Evolutionary conservation across 1,139 yeast genomes (phyloP), one percentile per base, ranked within the genome.

Genomic region (Candida sojae): DNA sequence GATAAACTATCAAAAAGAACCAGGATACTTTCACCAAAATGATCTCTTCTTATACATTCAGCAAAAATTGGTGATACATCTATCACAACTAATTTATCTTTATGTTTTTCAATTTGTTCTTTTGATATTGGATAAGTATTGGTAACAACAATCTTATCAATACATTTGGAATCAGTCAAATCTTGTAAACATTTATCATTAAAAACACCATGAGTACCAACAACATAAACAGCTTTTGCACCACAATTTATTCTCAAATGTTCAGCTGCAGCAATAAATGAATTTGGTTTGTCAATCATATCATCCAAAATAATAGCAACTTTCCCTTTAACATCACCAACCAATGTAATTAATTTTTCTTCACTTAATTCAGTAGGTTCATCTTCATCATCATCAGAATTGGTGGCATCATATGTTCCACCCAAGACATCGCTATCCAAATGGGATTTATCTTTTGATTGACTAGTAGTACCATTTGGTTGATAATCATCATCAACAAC

Each of bases 21-120:
- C 33, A 96, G 88, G 54, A 92, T 92, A 54, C 96, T 86, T 72
- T 92, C 98, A 64, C 98, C 99, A 61, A 92, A 92, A 67, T 95
- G 99, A 66, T 93, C 97, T 73, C 99, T 87, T 74, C 99, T 84
- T 55, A 95, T 93, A 70, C 98, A 93, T 73, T 95, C 99, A 33
- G 99, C 98, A 64, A 95, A 88, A 48, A 93, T 92, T 26, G 96
- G 87, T 47, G 97, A 88, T 44, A 95, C 95, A 64, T 95, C 99
- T 61, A 95, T 93, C 44, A 90, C 88, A 10, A 84, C 84, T 60
- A 95, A 78, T 64, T 91, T 90, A 50, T 79, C 70, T 53, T 83
- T 78, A 36, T 50, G 45, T 45, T 72, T 75, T 46, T 75, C 77
- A 47, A 82, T 75, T 57, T 81, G 77, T 48, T 81, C 86, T 47